Evolutionary conservation across 179 eudicot species (phyloP).

Genomic region (Patellifolia procumbens): DNA sequence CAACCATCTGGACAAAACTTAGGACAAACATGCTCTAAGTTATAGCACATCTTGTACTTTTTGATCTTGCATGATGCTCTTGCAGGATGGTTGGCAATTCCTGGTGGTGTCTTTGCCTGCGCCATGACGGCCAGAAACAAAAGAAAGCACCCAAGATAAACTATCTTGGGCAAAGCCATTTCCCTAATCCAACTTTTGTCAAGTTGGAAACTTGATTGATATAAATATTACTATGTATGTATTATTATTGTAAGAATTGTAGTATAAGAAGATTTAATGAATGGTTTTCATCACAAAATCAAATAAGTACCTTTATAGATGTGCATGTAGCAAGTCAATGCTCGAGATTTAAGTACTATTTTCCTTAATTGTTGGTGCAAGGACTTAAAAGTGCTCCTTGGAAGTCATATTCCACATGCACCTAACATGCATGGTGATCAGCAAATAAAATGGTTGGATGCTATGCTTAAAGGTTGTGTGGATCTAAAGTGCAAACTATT

Average conservation of each 20-base stretch:
- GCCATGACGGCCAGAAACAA: slow-evolving; percentile 29
- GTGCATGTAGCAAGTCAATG: slow-evolving; percentile 1
- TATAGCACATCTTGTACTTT: slow-evolving; percentile 43
- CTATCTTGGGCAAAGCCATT: slow-evolving; percentile 32
- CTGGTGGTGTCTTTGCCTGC: slow-evolving; percentile 41
- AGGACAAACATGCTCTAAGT: slow-evolving; percentile 39
- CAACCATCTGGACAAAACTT: slow-evolving; percentile 41
- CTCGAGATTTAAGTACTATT: background rate
- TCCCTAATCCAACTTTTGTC: background rate
- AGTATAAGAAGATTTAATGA: background rate
- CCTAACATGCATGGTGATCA: background rate
- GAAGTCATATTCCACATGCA: slow-evolving; percentile 30
- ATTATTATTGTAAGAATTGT: background rate
- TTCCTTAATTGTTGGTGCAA: slow-evolving; percentile 34
- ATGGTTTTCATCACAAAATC: background rate
- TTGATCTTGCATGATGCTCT: slow-evolving; percentile 36
- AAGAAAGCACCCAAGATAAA: slow-evolving; percentile 30
- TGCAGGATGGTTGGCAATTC: slow-evolving; percentile 38
- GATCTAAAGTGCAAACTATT: slow-evolving; percentile 1
- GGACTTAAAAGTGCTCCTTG: slow-evolving; percentile 10
- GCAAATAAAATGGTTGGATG: background rate
- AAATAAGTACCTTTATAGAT: slow-evolving; percentile 19
- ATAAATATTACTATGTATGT: background rate
- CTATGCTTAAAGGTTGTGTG: background rate
- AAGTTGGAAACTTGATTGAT: background rate